phyloP scores from a whole-genome alignment of 495 filamentous ascomycete species.

The Cenococcum geophilum region DNA sequence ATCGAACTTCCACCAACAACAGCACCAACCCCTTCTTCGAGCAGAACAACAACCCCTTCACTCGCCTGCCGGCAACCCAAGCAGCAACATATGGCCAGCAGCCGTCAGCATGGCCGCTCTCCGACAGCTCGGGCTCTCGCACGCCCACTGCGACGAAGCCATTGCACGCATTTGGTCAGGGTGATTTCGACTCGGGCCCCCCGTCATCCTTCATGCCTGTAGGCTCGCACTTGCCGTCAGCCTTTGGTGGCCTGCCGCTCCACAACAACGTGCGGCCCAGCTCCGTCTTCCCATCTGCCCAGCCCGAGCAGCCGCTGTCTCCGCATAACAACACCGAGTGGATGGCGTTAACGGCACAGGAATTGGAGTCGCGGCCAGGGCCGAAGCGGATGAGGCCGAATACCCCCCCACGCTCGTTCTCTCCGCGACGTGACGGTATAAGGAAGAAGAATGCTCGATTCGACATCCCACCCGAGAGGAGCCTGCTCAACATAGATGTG shows the following conservation, averaged over 20 bases:
- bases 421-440: slow-evolving; percentile 86
- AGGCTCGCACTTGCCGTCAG: slow-evolving; percentile 24
- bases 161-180: slow-evolving; percentile 33
- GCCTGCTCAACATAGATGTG: slow-evolving; percentile 88
- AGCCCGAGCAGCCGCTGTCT: slow-evolving; percentile 49
- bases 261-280: slow-evolving; percentile 31
- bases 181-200: slow-evolving; percentile 40
- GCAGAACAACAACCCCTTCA: slow-evolving; percentile 47
- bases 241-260: slow-evolving; percentile 35
- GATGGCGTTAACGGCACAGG: slow-evolving; percentile 43
- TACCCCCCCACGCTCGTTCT: slow-evolving; percentile 75
- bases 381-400: slow-evolving; percentile 62
- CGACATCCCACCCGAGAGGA: slow-evolving; percentile 91
- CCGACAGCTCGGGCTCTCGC: slow-evolving; percentile 37
- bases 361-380: slow-evolving; percentile 55
- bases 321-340: slow-evolving; percentile 59
- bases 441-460: slow-evolving; percentile 99
- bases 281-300: slow-evolving; percentile 33
- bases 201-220: slow-evolving; percentile 44
- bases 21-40: slow-evolving; percentile 34
- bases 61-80: slow-evolving; percentile 42
- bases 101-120: slow-evolving; percentile 32
- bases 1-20: slow-evolving; percentile 26
- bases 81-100: slow-evolving; percentile 43
- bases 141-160: slow-evolving; percentile 39